A percentile compares a stretch with the other conserved stretches of the same genome.
These are phyloP conservation scores for Leucocoprinus leucothites DNA, from an alignment of 768 basidiomycete species.

Conservation along the genomic window DNA sequence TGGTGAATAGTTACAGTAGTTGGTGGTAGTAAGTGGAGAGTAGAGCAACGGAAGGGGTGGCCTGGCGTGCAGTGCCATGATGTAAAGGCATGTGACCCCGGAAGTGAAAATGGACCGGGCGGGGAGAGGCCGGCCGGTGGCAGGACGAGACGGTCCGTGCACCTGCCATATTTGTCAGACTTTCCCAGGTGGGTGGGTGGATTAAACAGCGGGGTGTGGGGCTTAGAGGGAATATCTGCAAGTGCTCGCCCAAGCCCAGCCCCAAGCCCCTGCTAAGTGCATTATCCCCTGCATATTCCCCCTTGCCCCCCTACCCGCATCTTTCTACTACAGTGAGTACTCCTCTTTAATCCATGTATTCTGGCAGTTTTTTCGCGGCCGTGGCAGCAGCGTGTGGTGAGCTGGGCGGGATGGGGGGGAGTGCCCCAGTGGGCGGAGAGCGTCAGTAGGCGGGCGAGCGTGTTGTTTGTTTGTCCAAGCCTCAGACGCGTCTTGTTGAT, in stretches of 20 bases:
- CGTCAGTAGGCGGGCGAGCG: slow-evolving; percentile 12
- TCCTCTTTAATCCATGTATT: slow-evolving; percentile 1
- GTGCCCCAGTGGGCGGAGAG: slow-evolving; percentile 8
- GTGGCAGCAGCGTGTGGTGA: neutral
- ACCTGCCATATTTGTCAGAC: slow-evolving; percentile 2
- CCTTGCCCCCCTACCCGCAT: neutral
- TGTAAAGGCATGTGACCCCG: slow-evolving; percentile 5
- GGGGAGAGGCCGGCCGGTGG: neutral
- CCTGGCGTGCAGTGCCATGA: slow-evolving; percentile 6
- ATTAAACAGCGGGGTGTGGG: slow-evolving; percentile 11
- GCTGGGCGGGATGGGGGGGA: neutral
- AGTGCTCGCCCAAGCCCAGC: slow-evolving; percentile 10
- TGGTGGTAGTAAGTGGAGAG: neutral
- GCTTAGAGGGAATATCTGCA: slow-evolving; percentile 8
- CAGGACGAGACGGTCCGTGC: slow-evolving; percentile 8
- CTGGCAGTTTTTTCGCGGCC: slow-evolving; percentile 4
- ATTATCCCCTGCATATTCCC: neutral
- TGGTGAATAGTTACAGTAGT: no score
- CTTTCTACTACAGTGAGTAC: slow-evolving; percentile 1
- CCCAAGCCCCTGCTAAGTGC: slow-evolving; percentile 11
- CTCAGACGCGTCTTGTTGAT: slow-evolving; percentile 23
- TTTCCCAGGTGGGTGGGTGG: slow-evolving; percentile 9
- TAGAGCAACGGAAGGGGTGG: neutral
- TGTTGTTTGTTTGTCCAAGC: slow-evolving; percentile 21
- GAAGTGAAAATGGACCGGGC: neutral